These are phyloP conservation scores for Ligustrum vulgare DNA, from an alignment of 257 asterid species.

Conservation along the genomic window DNA sequence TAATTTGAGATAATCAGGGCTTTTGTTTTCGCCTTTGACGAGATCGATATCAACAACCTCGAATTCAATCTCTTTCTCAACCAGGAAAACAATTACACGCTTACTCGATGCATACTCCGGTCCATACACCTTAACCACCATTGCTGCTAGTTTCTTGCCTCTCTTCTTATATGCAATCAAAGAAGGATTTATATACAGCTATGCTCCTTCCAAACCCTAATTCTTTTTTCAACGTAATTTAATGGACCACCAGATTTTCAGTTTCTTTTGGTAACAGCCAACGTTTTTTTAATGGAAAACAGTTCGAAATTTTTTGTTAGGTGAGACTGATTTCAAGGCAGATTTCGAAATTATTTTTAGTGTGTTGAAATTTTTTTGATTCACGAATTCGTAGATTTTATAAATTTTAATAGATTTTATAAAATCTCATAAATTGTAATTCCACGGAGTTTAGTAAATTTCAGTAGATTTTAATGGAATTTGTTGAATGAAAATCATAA, in stretches of 20 bases:
- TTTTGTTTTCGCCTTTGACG: slow-evolving; percentile 24
- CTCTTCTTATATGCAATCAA: not conserved
- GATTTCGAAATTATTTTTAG: no score
- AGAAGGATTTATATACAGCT: not conserved
- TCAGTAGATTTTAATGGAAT: no score
- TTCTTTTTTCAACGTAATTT: not conserved
- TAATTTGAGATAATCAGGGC: slow-evolving; percentile 22
- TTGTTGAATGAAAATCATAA: no score
- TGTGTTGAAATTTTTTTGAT: no score
- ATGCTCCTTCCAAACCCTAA: not conserved
- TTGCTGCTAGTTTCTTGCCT: slow-evolving; percentile 8
- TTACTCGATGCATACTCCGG: slow-evolving; percentile 22
- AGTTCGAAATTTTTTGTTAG: no score
- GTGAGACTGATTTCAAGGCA: no score
- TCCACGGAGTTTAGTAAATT: no score
- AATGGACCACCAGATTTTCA: not conserved
- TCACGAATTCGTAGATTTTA: no score
- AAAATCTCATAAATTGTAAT: no score
- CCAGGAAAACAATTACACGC: slow-evolving; percentile 29
- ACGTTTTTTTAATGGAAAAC: no score
- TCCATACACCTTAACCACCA: slow-evolving; percentile 45
- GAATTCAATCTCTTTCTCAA: slow-evolving; percentile 29
- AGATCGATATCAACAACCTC: slow-evolving; percentile 23
- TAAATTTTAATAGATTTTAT: no score
- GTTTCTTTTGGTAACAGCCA: no score